These are phyloP conservation scores for Pichia sp. DNA, from an alignment of 1,139 yeast genomes.

Conservation along the genomic window DNA sequence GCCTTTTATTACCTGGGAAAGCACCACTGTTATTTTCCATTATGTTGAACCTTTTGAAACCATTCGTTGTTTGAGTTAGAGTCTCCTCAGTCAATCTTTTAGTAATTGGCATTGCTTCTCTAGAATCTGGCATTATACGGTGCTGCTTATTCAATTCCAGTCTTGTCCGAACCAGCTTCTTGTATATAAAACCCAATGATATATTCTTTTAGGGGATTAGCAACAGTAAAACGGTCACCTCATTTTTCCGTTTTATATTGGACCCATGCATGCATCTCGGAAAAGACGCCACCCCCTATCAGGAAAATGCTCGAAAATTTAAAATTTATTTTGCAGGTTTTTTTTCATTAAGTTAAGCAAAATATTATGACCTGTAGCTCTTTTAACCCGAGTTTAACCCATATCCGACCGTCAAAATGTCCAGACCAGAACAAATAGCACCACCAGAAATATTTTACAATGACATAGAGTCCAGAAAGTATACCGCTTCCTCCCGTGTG, in stretches of 20 bases:
- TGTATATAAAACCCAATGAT: too few relatives aligned
- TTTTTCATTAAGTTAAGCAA: too few relatives aligned
- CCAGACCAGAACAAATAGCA: slow-evolving; percentile 95
- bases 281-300: background rate
- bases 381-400: too few relatives aligned
- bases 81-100: slow-evolving; percentile 9
- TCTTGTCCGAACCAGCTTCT: background rate
- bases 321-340: background rate
- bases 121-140: slow-evolving; percentile 1
- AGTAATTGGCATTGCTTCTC: background rate
- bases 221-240: too few relatives aligned
- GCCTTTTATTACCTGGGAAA: slow-evolving; percentile 4
- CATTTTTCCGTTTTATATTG: background rate
- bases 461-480: slow-evolving; percentile 82
- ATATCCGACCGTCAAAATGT: slow-evolving; percentile 44
- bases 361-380: too few relatives aligned
- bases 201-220: too few relatives aligned
- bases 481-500: slow-evolving; percentile 89
- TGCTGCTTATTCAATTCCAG: background rate
- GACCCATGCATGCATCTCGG: background rate
- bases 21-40: slow-evolving; percentile 15
- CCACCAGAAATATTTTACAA: slow-evolving; percentile 96
- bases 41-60: slow-evolving; percentile 13
- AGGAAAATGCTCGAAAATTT: background rate
- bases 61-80: slow-evolving; percentile 1